Evolutionary conservation across 2,329 filamentous ascomycete genomes (phyloP).

Genomic region (Arthroderma sp.): DNA sequence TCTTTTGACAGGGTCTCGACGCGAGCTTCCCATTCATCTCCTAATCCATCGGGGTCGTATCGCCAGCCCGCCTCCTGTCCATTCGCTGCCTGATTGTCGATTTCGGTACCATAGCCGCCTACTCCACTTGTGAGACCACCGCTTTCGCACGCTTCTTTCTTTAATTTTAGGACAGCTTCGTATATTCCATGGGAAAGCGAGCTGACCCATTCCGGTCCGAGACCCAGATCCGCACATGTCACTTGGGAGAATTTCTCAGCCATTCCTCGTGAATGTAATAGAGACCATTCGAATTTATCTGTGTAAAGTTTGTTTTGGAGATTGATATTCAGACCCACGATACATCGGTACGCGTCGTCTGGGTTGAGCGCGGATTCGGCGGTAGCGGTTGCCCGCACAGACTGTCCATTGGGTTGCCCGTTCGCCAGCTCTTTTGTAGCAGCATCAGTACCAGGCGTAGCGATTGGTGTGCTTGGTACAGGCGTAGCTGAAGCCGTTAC

Average conservation of each 20-base stretch:
- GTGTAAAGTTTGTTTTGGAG: slow-evolving; percentile 83
- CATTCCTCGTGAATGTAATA: slow-evolving; percentile 80
- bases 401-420: slow-evolving; percentile 13
- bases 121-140: slow-evolving; percentile 69
- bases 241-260: slow-evolving; percentile 85
- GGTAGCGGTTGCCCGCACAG: slow-evolving; percentile 19
- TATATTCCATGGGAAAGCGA: slow-evolving; percentile 95
- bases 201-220: slow-evolving; percentile 85
- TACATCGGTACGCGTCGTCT: slow-evolving; percentile 87
- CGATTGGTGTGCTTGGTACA: slow-evolving; percentile 10
- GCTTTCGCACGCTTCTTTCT: slow-evolving; percentile 92
- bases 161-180: slow-evolving; percentile 78
- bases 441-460: slow-evolving; percentile 7
- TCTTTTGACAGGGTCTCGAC: slow-evolving; percentile 76
- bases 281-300: slow-evolving; percentile 96
- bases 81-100: slow-evolving; percentile 79
- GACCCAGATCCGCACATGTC: slow-evolving; percentile 81
- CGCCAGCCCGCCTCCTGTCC: slow-evolving; percentile 82
- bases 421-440: not conserved
- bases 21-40: slow-evolving; percentile 71
- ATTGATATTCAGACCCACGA: slow-evolving; percentile 83
- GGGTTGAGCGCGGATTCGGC: slow-evolving; percentile 69
- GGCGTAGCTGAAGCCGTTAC: slow-evolving; percentile 18
- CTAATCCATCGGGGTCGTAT: slow-evolving; percentile 83
- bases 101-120: slow-evolving; percentile 53